Evolutionary conservation across 2,329 filamentous ascomycete genomes (phyloP), one percentile per base, ranked within the genome.

Genomic region (Sodiomyces alkalinus): DNA sequence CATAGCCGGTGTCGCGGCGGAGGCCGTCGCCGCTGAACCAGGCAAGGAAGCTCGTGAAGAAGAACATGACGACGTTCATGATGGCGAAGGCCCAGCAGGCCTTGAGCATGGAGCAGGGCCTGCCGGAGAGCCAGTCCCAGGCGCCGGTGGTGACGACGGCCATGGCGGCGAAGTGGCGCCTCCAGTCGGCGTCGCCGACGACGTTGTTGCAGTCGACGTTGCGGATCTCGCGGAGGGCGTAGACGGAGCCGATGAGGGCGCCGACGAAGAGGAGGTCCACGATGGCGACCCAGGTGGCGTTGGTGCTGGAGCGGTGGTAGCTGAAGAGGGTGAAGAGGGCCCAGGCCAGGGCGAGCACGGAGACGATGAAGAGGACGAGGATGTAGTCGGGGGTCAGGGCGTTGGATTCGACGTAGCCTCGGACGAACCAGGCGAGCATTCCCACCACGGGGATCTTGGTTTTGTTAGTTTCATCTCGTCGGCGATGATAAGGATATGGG

Each of bases 21-120:
- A 44, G 22, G 35, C 44, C 48, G 34, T 60, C 61, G 47, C 56
- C 76, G 52, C 59, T 67, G 39, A 62, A 48, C 39, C 60, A 67
- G 16, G 85, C 82, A 23, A 90, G 60, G 17, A 87, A 54, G 28
- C 72, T 68, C 4, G 82, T 90, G 46, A 78, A 60, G 49, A 78
- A 75, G 56, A 92, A 93, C 48, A 86, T 76, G 38, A 90, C 58
- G 39, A 62, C 60, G 51, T 90, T 81, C 66, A 94, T 92, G 51
- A 96, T 94, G 27, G 71, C 83, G 41, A 94, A 75, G 3, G 83
- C 87, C 55, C 83, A 96, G 40, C 64, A 68, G 1, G 86, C 79
- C 68, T 94, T 96, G 46, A 93, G 70, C 82, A 94, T 90, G 27
- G 78, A 70, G 56, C 87, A 96, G 5, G 73, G 71, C 63, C 87